Conservation (phyloP, 1,284 basidiomycete species). For the Malassezia japonica region DNA sequence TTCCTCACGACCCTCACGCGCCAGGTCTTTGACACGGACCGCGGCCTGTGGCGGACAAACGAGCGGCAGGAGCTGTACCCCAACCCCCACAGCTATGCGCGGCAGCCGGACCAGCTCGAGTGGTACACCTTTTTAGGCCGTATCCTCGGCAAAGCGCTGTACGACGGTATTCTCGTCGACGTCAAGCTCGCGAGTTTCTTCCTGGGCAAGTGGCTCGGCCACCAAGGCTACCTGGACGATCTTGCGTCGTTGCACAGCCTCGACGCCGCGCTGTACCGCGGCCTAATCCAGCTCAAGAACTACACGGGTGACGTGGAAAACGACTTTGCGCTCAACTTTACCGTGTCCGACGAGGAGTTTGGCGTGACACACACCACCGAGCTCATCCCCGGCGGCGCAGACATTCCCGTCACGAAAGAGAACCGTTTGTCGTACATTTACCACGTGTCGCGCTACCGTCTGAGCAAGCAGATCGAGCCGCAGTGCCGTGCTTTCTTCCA, state of each 20-base stretch:
- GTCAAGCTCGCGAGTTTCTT: constrained; percentile 94
- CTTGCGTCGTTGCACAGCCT: constrained; percentile 36
- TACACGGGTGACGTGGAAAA: constrained; percentile 71
- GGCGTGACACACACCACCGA: constrained; percentile 69
- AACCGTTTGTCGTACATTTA: constrained; percentile 82
- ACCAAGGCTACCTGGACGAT: constrained; percentile 42
- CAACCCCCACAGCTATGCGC: constrained; percentile 59
- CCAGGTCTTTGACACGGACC: constrained; percentile 87
- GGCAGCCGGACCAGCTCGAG: constrained; percentile 43
- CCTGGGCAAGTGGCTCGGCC: constrained; percentile 59
- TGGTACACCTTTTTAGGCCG: constrained; percentile 94
- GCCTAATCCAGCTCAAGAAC: constrained; percentile 84
- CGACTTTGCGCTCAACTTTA: constrained; percentile 85
- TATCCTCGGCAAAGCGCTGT: constrained; percentile 87
- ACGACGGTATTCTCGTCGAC: constrained; percentile 92
- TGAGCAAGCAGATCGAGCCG: constrained; percentile 68
- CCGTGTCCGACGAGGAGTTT: constrained; percentile 83
- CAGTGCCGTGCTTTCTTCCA: constrained; percentile 64
- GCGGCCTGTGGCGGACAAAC: constrained; percentile 84
- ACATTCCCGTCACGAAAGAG: constrained; percentile 75
- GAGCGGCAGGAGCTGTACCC: constrained; percentile 88
- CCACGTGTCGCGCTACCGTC: constrained; percentile 74
- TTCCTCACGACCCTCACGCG: constrained; percentile 70
- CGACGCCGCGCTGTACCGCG: constrained; percentile 73
- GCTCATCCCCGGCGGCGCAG: constrained; percentile 71